Percentiles rank a stretch among this genome's conserved stretches.
phyloP scores from a whole-genome alignment of 2,329 filamentous ascomycete species.

The Macroventuria anomochaeta region DNA sequence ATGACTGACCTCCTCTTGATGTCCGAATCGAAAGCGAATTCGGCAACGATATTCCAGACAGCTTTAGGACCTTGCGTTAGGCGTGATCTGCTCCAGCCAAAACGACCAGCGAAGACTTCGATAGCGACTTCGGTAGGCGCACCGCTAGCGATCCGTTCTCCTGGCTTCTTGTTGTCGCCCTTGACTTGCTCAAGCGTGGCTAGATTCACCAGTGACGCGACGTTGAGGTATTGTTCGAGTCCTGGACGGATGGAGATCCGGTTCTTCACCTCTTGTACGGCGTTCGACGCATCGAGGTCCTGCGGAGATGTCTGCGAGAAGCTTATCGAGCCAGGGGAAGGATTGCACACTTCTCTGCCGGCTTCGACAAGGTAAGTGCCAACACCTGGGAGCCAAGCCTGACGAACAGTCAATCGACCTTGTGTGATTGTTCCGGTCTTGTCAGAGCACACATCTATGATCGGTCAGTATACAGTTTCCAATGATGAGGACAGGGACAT shows the following conservation, averaged over 20 bases:
- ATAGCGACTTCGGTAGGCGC: conserved; percentile 71
- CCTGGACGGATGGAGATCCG: conserved; percentile 31
- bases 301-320: conserved; percentile 33
- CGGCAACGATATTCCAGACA: conserved; percentile 55
- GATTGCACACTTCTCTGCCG: conserved; percentile 37
- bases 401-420: conserved; percentile 43
- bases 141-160: conserved; percentile 38
- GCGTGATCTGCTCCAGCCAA: conserved; percentile 62
- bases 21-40: conserved; percentile 75
- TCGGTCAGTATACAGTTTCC: not conserved
- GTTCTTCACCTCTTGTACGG: conserved; percentile 25
- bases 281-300: conserved; percentile 31
- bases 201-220: conserved; percentile 55
- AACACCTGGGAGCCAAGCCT: conserved; percentile 41
- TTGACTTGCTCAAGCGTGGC: conserved; percentile 55
- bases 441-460: conserved; percentile 44
- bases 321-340: conserved; percentile 34
- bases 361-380: conserved; percentile 41
- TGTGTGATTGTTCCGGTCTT: conserved; percentile 44
- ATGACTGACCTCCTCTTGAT: conserved; percentile 79
- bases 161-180: conserved; percentile 30
- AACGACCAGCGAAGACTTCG: conserved; percentile 73
- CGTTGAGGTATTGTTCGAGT: conserved; percentile 39
- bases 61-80: conserved; percentile 44
- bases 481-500: too few species aligned